Evolutionary conservation across 805 yeast species (phyloP), one percentile per base, ranked within the genome.

Genomic region (Metschnikowia koreensis): DNA sequence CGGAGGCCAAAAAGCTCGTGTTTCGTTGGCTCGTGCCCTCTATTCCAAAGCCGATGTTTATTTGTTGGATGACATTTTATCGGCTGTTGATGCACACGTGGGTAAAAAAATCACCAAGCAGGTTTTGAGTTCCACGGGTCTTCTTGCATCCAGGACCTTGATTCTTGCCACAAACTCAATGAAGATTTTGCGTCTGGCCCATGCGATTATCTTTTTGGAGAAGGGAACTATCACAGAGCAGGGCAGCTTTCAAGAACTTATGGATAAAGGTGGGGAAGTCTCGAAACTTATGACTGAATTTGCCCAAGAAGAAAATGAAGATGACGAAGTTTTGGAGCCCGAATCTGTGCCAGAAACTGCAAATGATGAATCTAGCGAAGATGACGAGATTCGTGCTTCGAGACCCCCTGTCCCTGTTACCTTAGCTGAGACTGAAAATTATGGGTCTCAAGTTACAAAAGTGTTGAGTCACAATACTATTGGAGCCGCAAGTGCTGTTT

Each of bases 41-140:
- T 85, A 85, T 61, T 68, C 87, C 0, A 69, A 83, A 48, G 75
- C 80, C 2, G 87, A 84, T 65, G 71, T 83, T 6, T 79, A 80
- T 52, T 62, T 85, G 38, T 58, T 85, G 48, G 91, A 85, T 68
- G 91, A 85, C 62, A 75, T 84, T 27, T 69, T 85, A 51, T 79
- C 86, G 57, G 90, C 90, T 2, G 90, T 85, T 16, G 91, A 85
- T 69, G 82, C 87, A 2, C 84, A 84, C 62, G 91, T 85, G 45
- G 82, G 86, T 42, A 77, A 73, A 54, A 77, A 75, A 47, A 78
- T 83, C 47, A 76, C 81, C 55, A 71, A 78, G 7, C 60, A 74
- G 38, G 86, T 83, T 13, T 59, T 69, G 47, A 51, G 68, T 37
- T 61, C 82, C 15, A 71, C 75, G 36, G 87, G 87, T 27, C 57